Evolutionary conservation across 2,329 filamentous ascomycete genomes (phyloP), one percentile per base, ranked within the genome.

Genomic region (Curvularia eragrostidis): DNA sequence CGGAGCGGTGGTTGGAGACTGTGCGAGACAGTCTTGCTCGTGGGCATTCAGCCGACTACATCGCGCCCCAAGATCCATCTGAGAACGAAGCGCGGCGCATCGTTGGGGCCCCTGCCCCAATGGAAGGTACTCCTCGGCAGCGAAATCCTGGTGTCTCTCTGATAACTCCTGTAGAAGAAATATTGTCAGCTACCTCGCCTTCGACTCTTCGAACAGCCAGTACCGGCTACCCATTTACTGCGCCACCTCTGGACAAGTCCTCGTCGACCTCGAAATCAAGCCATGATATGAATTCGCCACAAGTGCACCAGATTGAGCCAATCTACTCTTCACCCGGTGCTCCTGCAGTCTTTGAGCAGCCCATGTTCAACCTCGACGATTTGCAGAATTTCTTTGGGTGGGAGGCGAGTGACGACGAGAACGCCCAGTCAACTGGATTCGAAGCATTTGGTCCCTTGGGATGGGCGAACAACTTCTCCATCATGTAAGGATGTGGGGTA

Each of bases 311-410:
- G 12, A 50, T 61, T 7, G 52, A 30, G 3, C 51, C 52, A 1
- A 58, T 68, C 21, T 64, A 66, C 21, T 60, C 64, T 1, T 46
- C 55, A 0, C 58, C 56, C 1, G 54, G 58, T 18, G 54, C 64
- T 10, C 57, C 63, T 7, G 34, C 46, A 6, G 55, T 53, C 4
- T 52, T 65, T 1, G 70, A 73, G 6, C 70, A 69, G 23, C 70
- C 69, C 12, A 69, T 73, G 43, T 72, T 74, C 36, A 69, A 74
- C 24, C 59, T 74, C 3, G 69, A 74, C 23, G 69, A 73, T 47
- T 41, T 74, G 2, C 71, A 74, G 24, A 73, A 74, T 19, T 74
- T 74, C 52, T 74, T 74, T 49, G 68, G 71, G 21, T 73, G 70
- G 70, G 67, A 70, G 19, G 66, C 65, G 21, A 69, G 52, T 30